Evolutionary conservation across 1,284 basidiomycete genomes (phyloP), one percentile per base, ranked within the genome.

Genomic region (Cutaneotrichosporon arboriforme): DNA sequence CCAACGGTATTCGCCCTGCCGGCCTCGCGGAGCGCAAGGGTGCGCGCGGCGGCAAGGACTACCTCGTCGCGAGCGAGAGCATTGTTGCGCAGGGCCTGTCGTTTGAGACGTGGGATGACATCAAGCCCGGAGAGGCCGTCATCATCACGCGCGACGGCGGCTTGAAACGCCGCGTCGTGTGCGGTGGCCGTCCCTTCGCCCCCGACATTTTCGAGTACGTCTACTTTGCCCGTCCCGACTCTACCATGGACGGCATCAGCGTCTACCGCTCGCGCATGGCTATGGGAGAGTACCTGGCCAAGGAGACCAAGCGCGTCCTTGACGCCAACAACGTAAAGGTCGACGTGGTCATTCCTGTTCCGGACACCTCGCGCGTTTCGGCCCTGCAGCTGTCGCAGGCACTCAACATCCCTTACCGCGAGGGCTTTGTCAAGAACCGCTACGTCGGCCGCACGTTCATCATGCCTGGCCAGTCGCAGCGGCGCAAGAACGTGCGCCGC

Each of bases 201-300:
- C 96, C 96, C n/a, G 96, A 98, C 77, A 97, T 98, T 65, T 99
- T 98, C 71, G 96, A 99, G 81, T 97, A 85, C 68, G 94, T 99
- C 60, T 99, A 99, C 79, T 93, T 99, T 75, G 92, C 96, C 8
- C 86, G 96, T 57, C 96, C 94, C 2, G 96, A 98, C 78, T 96
- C 91, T 17, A 96, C 97, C 54, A 81, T 99, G 56, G 94, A 99
- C 71, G 94, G 96, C 37, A 85, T 98, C 74, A 92, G 89, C 66
- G 96, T 99, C 46, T 98, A 99, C 76, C 84, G 94, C 51, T 88
- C 88, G 68, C 85, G 96, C 39, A 98, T 99, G 94, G 91, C 93
- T 7, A 99, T 99, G 96, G 96, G 96, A 55, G 94, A 98, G 73
- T 84, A 86, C 23, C 83, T 99, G 47, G 96, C 94, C 2, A 85